These are phyloP conservation scores for Ceriops zippeliana DNA, from an alignment of 345 rosid species.

Conservation along the genomic window DNA sequence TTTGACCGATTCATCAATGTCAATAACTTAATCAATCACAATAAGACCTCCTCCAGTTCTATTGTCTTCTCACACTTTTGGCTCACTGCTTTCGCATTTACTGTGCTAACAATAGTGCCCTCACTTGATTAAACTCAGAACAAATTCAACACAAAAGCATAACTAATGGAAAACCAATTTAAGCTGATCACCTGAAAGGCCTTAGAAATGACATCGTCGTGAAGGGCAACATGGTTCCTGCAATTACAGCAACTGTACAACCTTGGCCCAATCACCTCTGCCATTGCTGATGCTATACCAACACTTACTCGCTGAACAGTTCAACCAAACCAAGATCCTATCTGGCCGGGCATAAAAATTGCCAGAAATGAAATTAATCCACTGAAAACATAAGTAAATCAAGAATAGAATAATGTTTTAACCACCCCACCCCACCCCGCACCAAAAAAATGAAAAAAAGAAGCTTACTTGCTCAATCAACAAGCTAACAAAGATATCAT, in stretches of 20 bases:
- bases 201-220: constrained; percentile 58
- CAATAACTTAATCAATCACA: neutral
- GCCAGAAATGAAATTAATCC: constrained; percentile 3
- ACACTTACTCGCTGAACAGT: constrained; percentile 3
- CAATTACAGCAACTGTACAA: constrained; percentile 60
- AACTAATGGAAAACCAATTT: constrained; percentile 9
- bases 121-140: neutral
- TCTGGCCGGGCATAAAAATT: neutral
- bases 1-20: too few relatives aligned
- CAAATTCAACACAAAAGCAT: constrained; percentile 1
- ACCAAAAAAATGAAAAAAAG: neutral
- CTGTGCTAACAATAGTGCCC: neutral
- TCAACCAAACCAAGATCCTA: constrained; percentile 15
- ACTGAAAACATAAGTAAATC: neutral
- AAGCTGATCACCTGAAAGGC: constrained; percentile 45
- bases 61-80: neutral
- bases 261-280: constrained; percentile 40
- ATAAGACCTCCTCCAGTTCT: neutral
- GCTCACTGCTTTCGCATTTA: neutral
- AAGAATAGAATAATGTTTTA: neutral
- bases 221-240: constrained; percentile 52
- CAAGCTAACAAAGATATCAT: neutral
- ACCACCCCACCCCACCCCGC: neutral
- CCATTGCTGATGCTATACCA: constrained; percentile 16
- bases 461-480: constrained; percentile 13